Evolutionary conservation across 1,139 yeast species (phyloP).

Genomic region (Yamadazyma aaseri): DNA sequence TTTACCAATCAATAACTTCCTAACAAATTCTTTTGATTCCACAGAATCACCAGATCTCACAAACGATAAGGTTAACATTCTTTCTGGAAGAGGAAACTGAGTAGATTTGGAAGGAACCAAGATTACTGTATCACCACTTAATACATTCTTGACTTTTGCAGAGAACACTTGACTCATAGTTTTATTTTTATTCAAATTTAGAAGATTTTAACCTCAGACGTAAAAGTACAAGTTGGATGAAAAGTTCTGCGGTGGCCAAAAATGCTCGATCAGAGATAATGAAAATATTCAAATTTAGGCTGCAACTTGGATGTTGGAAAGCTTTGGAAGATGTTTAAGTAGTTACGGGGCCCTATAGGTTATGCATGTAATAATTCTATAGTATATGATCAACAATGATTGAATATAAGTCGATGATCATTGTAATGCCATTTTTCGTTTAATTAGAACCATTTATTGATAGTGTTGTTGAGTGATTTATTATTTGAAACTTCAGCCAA

Average conservation of each 20-base stretch:
- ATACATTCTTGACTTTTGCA: conserved; percentile 67
- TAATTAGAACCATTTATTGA: too few relatives aligned
- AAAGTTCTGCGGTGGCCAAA: neutral
- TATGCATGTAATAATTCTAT: too few relatives aligned
- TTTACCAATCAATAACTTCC: conserved; percentile 68
- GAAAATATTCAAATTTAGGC: neutral
- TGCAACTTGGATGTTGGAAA: neutral
- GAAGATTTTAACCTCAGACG: neutral
- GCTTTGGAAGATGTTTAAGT: too few relatives aligned
- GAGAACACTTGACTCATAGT: conserved; percentile 26
- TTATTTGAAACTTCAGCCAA: too few relatives aligned
- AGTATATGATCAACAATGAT: too few relatives aligned
- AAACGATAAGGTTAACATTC: conserved; percentile 61
- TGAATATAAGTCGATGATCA: too few relatives aligned
- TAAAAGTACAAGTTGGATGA: neutral
- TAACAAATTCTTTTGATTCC: conserved; percentile 60
- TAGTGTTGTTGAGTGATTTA: too few relatives aligned
- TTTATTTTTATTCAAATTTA: neutral
- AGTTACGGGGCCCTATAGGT: too few relatives aligned
- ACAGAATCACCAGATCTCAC: conserved; percentile 52
- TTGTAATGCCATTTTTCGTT: too few relatives aligned
- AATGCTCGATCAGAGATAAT: neutral
- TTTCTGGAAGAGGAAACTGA: conserved; percentile 53
- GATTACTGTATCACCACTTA: conserved; percentile 74
- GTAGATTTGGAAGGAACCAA: conserved; percentile 53